Percentiles rank a stretch among this genome's conserved stretches.
Conservation (phyloP, 495 filamentous ascomycete genomes). For the Xylaria bambusicola region DNA sequence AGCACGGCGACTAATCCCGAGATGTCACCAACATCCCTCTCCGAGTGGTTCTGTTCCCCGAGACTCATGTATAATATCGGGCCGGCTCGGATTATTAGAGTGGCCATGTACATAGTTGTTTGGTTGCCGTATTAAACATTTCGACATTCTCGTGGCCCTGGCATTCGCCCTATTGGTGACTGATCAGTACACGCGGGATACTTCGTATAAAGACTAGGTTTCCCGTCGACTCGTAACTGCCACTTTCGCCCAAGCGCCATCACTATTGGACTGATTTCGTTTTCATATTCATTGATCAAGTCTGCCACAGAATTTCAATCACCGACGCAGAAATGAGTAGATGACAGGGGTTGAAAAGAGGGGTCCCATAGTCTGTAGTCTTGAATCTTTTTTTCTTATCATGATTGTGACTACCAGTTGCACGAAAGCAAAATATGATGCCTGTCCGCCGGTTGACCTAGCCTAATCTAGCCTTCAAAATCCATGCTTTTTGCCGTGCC, state of each 20-base stretch:
- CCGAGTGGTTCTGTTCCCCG: constrained; percentile 8
- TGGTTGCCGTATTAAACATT: background rate
- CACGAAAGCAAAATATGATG: constrained; percentile 22
- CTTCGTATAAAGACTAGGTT: background rate
- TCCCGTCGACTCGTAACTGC: background rate
- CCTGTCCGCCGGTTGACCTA: constrained; percentile 24
- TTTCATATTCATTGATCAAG: background rate
- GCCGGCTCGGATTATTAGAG: constrained; percentile 4
- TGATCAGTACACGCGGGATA: background rate
- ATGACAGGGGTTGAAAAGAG: background rate
- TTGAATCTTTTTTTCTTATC: constrained; percentile 7
- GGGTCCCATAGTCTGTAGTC: constrained; percentile 3
- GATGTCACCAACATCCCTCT: constrained; percentile 4
- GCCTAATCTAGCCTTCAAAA: constrained; percentile 16
- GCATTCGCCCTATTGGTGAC: background rate
- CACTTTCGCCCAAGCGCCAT: background rate
- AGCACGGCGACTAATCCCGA: background rate
- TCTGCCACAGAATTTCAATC: background rate
- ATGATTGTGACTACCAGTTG: constrained; percentile 26
- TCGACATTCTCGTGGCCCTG: background rate
- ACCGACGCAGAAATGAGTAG: background rate
- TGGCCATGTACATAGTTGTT: background rate
- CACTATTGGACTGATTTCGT: background rate
- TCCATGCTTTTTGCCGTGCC: constrained; percentile 19
- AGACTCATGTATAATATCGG: constrained; percentile 7